Evolutionary conservation across 371 early-diverging fungal species (phyloP).

Genomic region (Encephalitozoon intestinalis): DNA sequence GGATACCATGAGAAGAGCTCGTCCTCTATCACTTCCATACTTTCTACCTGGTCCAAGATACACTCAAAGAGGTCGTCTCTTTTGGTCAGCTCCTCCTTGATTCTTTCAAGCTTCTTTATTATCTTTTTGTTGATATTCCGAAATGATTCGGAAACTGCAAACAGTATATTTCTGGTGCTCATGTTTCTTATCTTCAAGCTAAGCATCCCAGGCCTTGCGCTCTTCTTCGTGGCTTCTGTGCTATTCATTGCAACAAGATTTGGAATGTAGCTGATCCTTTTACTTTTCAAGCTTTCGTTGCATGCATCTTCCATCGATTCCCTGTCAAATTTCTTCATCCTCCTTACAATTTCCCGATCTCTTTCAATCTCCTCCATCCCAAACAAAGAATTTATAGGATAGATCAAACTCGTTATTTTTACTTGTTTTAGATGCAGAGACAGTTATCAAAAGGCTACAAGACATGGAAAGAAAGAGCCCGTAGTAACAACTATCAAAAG

Average conservation of each 20-base stretch:
- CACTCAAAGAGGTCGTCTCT: conserved; percentile 33
- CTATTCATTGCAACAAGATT: background rate
- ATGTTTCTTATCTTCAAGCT: conserved; percentile 13
- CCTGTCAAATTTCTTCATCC: background rate
- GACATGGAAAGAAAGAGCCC: background rate
- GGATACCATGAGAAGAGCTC: conserved; percentile 49
- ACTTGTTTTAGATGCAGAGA: background rate
- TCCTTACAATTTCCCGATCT: conserved; percentile 9
- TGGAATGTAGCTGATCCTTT: background rate
- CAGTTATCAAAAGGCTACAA: background rate
- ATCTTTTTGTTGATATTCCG: conserved; percentile 17
- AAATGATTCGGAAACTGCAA: conserved; percentile 26
- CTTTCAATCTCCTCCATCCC: conserved; percentile 14
- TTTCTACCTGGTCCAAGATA: conserved; percentile 16
- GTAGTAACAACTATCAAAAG: background rate
- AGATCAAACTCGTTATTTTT: background rate
- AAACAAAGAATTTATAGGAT: background rate
- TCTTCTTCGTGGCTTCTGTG: background rate
- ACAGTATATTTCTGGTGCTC: conserved; percentile 22
- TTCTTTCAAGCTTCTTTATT: conserved; percentile 26
- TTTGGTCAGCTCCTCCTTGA: conserved; percentile 15
- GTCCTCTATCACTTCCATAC: conserved; percentile 9
- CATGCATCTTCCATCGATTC: background rate
- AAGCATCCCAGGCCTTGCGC: background rate
- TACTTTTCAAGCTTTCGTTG: background rate